These are phyloP conservation scores for Mycosphaerelloides madeirae DNA, from an alignment of 2,329 filamentous ascomycete genomes.

Conservation along the genomic window DNA sequence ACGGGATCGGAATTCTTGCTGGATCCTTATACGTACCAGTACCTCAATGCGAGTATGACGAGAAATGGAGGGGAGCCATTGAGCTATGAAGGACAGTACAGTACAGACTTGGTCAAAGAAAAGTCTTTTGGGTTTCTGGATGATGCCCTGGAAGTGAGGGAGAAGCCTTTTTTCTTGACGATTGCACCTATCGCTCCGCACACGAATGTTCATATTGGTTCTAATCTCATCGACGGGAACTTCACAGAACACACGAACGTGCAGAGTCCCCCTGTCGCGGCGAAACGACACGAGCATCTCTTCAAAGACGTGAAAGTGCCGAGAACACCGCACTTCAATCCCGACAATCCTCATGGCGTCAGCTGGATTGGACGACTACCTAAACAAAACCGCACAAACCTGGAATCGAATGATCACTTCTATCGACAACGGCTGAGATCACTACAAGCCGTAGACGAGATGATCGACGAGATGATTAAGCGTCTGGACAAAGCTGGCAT, in stretches of 20 bases:
- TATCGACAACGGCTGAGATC: constrained; percentile 48
- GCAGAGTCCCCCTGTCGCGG: constrained; percentile 50
- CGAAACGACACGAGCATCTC: constrained; percentile 57
- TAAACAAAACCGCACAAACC: constrained; percentile 41
- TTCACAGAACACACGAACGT: constrained; percentile 22
- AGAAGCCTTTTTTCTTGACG: constrained; percentile 60
- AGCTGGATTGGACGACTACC: constrained; percentile 45
- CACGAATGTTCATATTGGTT: constrained; percentile 44
- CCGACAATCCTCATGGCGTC: constrained; percentile 42
- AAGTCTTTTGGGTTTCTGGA: constrained; percentile 59
- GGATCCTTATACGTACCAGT: constrained; percentile 64
- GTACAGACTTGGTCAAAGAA: constrained; percentile 55
- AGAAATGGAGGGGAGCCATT: constrained; percentile 54
- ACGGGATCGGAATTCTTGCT: constrained; percentile 45
- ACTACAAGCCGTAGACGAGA: constrained; percentile 52
- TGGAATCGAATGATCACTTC: constrained; percentile 52
- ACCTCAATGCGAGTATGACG: constrained; percentile 61
- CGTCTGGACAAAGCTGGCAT: constrained; percentile 39
- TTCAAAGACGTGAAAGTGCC: constrained; percentile 59
- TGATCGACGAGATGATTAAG: constrained; percentile 45
- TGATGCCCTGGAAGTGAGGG: constrained; percentile 49
- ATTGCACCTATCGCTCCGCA: constrained; percentile 66
- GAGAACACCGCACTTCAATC: constrained; percentile 62
- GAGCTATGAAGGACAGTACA: constrained; percentile 53
- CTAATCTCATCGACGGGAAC: constrained; percentile 31